These are phyloP conservation scores for Pythium chondricola DNA, from an alignment of 352 stramenopile genomes.

Conservation along the genomic window DNA sequence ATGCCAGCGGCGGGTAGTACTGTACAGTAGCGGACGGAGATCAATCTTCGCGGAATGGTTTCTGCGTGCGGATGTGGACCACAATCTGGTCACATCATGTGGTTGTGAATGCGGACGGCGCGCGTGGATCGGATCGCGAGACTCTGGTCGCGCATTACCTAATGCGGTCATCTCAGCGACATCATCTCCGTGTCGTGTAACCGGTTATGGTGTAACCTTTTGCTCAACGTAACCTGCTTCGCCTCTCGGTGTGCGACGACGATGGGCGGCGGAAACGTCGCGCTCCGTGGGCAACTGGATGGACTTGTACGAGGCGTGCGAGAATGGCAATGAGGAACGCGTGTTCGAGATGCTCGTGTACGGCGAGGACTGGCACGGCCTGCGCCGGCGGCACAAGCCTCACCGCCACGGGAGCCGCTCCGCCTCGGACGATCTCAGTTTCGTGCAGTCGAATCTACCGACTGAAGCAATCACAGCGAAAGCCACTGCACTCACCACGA, in stretches of 20 bases:
- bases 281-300: too few relatives aligned
- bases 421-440: background rate
- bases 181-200: too few relatives aligned
- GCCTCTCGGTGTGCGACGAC: too few relatives aligned
- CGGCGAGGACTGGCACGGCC: slow-evolving; percentile 18
- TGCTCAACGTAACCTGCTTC: too few relatives aligned
- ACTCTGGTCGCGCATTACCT: slow-evolving; percentile 1
- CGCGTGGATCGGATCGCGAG: background rate
- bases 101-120: background rate
- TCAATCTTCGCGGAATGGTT: too few relatives aligned
- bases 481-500: slow-evolving; percentile 1
- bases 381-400: background rate
- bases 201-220: too few relatives aligned
- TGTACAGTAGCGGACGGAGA: too few relatives aligned
- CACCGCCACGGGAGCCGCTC: background rate
- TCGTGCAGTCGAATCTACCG: background rate
- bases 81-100: background rate
- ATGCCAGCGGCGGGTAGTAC: too few relatives aligned
- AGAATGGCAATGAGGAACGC: slow-evolving; percentile 82
- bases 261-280: too few relatives aligned
- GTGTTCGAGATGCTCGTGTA: slow-evolving; percentile 68
- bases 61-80: too few relatives aligned
- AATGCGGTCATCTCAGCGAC: slow-evolving; percentile 11
- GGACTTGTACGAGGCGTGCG: slow-evolving; percentile 74
- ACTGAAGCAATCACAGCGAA: background rate